Percentiles rank a stretch among this genome's conserved stretches.
These are phyloP conservation scores for Pascua guehoae DNA, from an alignment of 1,284 basidiomycete genomes.

Conservation along the genomic window DNA sequence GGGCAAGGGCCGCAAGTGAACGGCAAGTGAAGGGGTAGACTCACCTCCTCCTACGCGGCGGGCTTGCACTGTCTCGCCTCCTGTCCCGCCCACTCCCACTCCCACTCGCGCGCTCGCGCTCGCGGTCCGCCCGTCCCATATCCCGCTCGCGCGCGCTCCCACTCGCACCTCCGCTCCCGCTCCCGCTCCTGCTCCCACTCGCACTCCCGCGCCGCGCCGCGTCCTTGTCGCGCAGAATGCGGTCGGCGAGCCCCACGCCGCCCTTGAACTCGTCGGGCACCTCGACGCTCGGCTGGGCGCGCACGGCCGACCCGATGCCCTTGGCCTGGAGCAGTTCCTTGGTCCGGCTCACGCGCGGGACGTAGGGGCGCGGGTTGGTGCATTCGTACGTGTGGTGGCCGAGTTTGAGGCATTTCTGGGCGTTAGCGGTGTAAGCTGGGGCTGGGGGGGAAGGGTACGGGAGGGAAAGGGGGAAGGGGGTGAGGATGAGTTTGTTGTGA, in stretches of 20 bases:
- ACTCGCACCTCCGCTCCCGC: slow-evolving; percentile 3
- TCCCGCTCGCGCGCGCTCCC: slow-evolving; percentile 19
- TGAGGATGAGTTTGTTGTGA: no score
- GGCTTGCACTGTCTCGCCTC: not conserved
- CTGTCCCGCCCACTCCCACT: slow-evolving; percentile 11
- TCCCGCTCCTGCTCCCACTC: slow-evolving; percentile 14
- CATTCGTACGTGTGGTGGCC: slow-evolving; percentile 51
- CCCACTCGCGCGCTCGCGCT: slow-evolving; percentile 16
- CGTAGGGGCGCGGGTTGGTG: slow-evolving; percentile 41
- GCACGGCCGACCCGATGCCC: slow-evolving; percentile 13
- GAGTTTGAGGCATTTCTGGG: slow-evolving; percentile 43
- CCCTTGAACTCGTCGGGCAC: slow-evolving; percentile 49
- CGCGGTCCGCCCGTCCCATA: slow-evolving; percentile 38
- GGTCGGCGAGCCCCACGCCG: slow-evolving; percentile 39
- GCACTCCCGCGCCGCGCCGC: slow-evolving; percentile 29
- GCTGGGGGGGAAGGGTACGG: slow-evolving; percentile 4
- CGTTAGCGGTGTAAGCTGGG: slow-evolving; percentile 1
- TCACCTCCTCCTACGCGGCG: slow-evolving; percentile 2
- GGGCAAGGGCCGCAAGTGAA: no score
- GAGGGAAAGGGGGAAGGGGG: not conserved
- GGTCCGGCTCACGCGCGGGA: slow-evolving; percentile 40
- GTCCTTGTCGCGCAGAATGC: slow-evolving; percentile 45
- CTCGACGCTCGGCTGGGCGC: slow-evolving; percentile 41
- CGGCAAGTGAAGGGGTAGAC: not conserved
- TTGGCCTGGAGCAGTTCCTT: slow-evolving; percentile 31